phyloP scores from a whole-genome alignment of 495 filamentous ascomycete species.

The Tuber umbilicatum region DNA sequence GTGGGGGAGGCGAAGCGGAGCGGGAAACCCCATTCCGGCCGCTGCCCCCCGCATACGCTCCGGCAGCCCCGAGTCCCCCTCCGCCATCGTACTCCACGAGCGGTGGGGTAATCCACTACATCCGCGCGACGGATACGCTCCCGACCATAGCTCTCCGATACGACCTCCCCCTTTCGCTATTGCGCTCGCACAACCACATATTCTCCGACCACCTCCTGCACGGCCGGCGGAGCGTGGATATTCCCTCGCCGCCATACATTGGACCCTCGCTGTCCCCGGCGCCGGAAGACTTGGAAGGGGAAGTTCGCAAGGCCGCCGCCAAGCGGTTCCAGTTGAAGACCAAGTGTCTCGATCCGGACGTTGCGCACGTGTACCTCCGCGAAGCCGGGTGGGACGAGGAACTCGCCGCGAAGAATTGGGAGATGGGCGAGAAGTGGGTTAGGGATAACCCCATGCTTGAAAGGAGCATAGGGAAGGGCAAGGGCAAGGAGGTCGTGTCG shows the following conservation, averaged over 20 bases:
- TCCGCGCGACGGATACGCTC: constrained; percentile 58
- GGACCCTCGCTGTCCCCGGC: constrained; percentile 59
- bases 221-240: constrained; percentile 59
- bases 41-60: constrained; percentile 46
- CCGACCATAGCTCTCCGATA: constrained; percentile 62
- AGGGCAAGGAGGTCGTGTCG: constrained; percentile 40
- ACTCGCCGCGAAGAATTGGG: constrained; percentile 54
- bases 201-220: constrained; percentile 59
- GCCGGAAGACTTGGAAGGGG: constrained; percentile 60
- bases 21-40: constrained; percentile 16
- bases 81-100: constrained; percentile 31
- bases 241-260: constrained; percentile 60
- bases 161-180: constrained; percentile 51
- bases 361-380: constrained; percentile 63
- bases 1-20: constrained; percentile 32
- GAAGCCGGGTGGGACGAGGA: constrained; percentile 60
- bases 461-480: constrained; percentile 38
- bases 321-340: constrained; percentile 49
- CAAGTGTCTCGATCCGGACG: constrained; percentile 45
- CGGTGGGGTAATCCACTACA: constrained; percentile 57
- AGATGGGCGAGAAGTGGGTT: constrained; percentile 67
- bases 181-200: constrained; percentile 58
- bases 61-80: constrained; percentile 28
- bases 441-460: constrained; percentile 55
- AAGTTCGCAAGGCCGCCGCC: constrained; percentile 57